Evolutionary conservation across 805 yeast species (phyloP).

Genomic region (Dipodascus albidus): DNA sequence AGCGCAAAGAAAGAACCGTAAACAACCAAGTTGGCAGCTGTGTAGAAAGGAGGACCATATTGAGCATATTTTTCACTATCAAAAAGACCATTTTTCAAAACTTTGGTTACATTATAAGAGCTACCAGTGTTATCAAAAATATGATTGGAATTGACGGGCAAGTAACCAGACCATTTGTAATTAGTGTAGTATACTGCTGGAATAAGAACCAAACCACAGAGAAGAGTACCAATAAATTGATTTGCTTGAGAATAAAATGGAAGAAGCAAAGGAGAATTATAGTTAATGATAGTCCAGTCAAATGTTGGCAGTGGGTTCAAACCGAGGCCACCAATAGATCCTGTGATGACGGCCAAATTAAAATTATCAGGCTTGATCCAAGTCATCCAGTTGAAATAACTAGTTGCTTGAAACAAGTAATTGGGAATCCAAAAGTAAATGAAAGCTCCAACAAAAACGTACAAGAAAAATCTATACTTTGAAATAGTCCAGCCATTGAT

Average conservation of each 20-base stretch:
- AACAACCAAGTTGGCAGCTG: conserved; percentile 41
- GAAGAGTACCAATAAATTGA: conserved; percentile 9
- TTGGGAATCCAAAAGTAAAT: conserved; percentile 61
- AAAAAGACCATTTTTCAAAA: conserved; percentile 32
- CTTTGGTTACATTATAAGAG: conserved; percentile 32
- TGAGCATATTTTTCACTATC: conserved; percentile 34
- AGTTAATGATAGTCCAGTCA: conserved; percentile 31
- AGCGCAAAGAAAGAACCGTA: conserved; percentile 42
- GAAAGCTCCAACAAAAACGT: conserved; percentile 33
- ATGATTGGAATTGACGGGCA: conserved; percentile 37
- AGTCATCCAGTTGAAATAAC: conserved; percentile 51
- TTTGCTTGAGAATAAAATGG: conserved; percentile 20
- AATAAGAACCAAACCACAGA: conserved; percentile 16
- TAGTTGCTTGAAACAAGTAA: conserved; percentile 46
- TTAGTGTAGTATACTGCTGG: conserved; percentile 34
- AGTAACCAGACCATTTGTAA: conserved; percentile 37
- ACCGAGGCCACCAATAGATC: conserved; percentile 33
- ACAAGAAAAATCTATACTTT: conserved; percentile 37
- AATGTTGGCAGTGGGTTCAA: conserved; percentile 36
- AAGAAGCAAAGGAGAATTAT: conserved; percentile 19
- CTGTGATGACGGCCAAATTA: conserved; percentile 38
- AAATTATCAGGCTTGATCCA: conserved; percentile 46
- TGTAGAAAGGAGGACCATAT: conserved; percentile 47
- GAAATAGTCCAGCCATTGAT: conserved; percentile 52
- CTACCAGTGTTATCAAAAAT: conserved; percentile 34